Conservation (phyloP, 1,284 basidiomycete species). For the Ceratobasidium papillatum region DNA sequence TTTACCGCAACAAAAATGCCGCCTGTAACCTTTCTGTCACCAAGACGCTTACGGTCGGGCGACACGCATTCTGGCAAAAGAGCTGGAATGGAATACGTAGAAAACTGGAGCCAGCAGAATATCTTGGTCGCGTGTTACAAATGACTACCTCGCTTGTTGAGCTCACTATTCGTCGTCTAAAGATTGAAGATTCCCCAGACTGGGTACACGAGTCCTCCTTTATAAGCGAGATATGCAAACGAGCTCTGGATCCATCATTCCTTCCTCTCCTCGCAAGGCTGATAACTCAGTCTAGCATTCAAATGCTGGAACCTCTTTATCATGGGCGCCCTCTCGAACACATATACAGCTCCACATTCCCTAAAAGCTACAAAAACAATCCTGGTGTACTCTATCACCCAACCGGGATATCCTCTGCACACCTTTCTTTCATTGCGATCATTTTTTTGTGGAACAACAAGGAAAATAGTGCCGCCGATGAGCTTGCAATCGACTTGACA, state of each 20-base stretch:
- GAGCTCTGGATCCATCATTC: background rate
- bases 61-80: background rate
- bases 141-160: background rate
- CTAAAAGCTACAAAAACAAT: too few species aligned
- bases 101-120: background rate
- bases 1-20: background rate
- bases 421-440: background rate
- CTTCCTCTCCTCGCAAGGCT: background rate
- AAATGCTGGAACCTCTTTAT: background rate
- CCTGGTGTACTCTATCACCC: too few species aligned
- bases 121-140: background rate
- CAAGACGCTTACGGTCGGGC: background rate
- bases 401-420: too few species aligned
- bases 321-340: background rate
- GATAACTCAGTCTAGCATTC: background rate
- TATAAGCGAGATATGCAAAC: background rate
- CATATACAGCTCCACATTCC: background rate
- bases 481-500: background rate
- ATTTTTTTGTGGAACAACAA: background rate
- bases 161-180: background rate
- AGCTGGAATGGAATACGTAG: background rate
- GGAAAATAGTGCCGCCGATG: background rate
- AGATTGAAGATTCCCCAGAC: background rate
- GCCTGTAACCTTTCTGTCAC: background rate
- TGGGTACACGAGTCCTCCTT: background rate